Evolutionary conservation across 805 yeast genomes (phyloP), one percentile per base, ranked within the genome.

Genomic region (Sugiyamaella qingdaonensis): DNA sequence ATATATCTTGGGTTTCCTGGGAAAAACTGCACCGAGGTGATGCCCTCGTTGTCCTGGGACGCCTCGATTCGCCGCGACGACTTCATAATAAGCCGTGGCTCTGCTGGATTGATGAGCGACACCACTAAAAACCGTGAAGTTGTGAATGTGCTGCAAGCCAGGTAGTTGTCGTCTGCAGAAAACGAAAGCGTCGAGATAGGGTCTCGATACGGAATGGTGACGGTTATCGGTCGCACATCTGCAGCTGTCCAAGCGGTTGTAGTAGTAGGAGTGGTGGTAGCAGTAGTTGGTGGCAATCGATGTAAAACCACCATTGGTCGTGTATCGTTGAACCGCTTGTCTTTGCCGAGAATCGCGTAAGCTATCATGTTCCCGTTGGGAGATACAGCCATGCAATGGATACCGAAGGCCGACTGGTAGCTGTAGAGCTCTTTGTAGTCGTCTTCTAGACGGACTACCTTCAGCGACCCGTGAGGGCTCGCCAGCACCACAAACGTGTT

Each of bases 191-290:
- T 74, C 58, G 85, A 85, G 37, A 91, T 81, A 1, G 96, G 95
- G 66, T 92, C 97, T 31, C 88, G 71, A 67, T 88, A 89, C 0
- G 97, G 97, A 48, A 88, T 75, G 0, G 95, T 85, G 32, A 90
- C 81, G 1, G 90, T 81, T 9, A 85, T 76, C 2, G 88, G 85
- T 41, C 79, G 80, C 2, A 78, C 80, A 21, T 71, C 61, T 39
- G 54, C 57, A n/a, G 68, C 53, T 9, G 61, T 58, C 14, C 55
- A 44, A 0, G 36, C 7, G 11, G 24, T 16, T 11, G 43, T 39
- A 19, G 21, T 39, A 9, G 43, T 39, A 8, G 18, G 10, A 10
- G 35, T 8, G 9, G 2, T 49, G 34, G 16, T 47, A 47, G 19
- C 32, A 9, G 33, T 43, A 10, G 13, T 37, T 19, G 16, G 55